Evolutionary conservation across 257 asterid genomes (phyloP).

Genomic region (Haberlea rhodopensis): DNA sequence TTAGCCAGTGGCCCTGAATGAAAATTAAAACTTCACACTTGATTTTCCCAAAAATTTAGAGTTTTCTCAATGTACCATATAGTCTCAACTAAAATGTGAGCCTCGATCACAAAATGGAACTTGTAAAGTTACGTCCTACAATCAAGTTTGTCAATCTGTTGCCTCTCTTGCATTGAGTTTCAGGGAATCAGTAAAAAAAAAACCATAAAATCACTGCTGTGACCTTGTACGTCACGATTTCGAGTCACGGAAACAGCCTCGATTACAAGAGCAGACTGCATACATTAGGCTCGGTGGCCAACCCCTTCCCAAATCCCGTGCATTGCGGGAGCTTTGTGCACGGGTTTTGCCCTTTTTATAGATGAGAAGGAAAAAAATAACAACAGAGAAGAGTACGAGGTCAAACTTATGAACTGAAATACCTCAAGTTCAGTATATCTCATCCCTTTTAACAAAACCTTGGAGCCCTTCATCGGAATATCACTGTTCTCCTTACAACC

Average conservation of each 20-base stretch:
- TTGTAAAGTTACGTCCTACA: not conserved
- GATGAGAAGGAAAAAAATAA: not conserved
- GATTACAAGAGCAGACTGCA: no score
- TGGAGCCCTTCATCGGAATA: slow-evolving; percentile 41
- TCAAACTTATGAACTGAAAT: not conserved
- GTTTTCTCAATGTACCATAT: not conserved
- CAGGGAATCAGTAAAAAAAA: not conserved
- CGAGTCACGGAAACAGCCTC: no score
- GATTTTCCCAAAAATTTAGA: not conserved
- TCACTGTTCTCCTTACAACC: slow-evolving; percentile 35
- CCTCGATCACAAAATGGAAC: not conserved
- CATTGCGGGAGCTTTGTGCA: no score
- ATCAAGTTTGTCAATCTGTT: not conserved
- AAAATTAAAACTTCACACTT: not conserved
- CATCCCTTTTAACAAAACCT: slow-evolving; percentile 79
- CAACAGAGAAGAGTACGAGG: not conserved
- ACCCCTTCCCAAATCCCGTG: no score
- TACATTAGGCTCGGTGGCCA: no score
- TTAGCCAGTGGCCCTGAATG: not conserved
- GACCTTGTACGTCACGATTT: no score
- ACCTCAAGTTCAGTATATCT: slow-evolving; percentile 81
- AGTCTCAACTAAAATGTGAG: not conserved
- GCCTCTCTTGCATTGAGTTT: not conserved
- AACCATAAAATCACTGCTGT: not conserved
- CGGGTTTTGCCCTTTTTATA: no score